Evolutionary conservation across 148 eudicot species (phyloP).

Genomic region (Camellia sinensis): DNA sequence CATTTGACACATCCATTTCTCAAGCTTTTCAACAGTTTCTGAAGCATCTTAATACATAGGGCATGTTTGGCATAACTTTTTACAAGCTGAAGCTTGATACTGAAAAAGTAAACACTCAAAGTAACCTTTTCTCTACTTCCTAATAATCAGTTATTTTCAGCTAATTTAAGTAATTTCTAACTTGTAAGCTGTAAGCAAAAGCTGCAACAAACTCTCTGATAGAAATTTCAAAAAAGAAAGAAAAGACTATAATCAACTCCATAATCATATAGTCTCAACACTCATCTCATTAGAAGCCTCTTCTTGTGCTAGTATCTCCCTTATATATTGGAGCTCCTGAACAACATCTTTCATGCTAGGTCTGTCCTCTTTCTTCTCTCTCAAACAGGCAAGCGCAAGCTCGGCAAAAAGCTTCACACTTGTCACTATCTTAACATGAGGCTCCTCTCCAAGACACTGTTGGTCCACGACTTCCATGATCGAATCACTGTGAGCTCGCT

Average conservation of each 20-base stretch:
- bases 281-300: conserved; percentile 8
- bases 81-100: too few species aligned
- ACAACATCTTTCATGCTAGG: conserved; percentile 43
- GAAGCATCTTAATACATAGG: not conserved
- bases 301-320: conserved; percentile 19
- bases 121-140: too few species aligned
- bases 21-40: not conserved
- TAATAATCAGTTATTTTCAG: too few species aligned
- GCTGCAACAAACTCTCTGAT: too few species aligned
- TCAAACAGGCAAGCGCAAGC: conserved; percentile 37
- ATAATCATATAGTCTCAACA: conserved; percentile 6
- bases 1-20: not conserved
- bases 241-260: not conserved
- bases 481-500: conserved; percentile 13
- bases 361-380: conserved; percentile 38
- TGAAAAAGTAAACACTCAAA: too few species aligned
- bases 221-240: too few species aligned
- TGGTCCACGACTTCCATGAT: conserved; percentile 33
- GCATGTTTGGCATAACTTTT: too few species aligned
- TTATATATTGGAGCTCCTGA: conserved; percentile 29
- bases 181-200: too few species aligned
- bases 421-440: conserved; percentile 10
- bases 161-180: too few species aligned
- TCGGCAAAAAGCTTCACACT: conserved; percentile 26
- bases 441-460: conserved; percentile 25